These are phyloP conservation scores for Leccinum ochraceum DNA, from an alignment of 768 basidiomycete genomes.

Conservation along the genomic window DNA sequence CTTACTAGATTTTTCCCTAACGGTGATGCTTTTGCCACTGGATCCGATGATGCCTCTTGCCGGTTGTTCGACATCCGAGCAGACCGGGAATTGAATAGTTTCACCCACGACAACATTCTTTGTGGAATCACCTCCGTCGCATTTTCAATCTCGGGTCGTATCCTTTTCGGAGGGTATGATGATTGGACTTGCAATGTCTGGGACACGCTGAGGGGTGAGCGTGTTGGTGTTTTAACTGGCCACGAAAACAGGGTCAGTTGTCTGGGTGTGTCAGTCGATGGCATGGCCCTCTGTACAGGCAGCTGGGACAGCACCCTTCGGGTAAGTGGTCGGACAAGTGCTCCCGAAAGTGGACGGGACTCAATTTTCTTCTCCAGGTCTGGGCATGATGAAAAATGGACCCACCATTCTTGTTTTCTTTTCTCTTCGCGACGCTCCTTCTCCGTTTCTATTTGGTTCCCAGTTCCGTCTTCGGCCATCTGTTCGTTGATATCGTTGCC, in stretches of 20 bases:
- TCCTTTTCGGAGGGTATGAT: constrained; percentile 98
- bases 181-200: constrained; percentile 99
- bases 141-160: constrained; percentile 96
- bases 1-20: constrained; percentile 93
- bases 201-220: constrained; percentile 98
- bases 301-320: constrained; percentile 97
- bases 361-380: constrained; percentile 50
- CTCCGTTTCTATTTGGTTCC: constrained; percentile 23
- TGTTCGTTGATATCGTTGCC: constrained; percentile 54
- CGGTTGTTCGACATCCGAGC: constrained; percentile 97
- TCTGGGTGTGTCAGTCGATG: constrained; percentile 92
- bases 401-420: constrained; percentile 26
- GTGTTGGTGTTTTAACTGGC: constrained; percentile 94
- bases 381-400: constrained; percentile 67
- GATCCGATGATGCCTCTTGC: constrained; percentile 98
- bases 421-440: constrained; percentile 22
- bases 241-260: constrained; percentile 99
- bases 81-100: constrained; percentile 94
- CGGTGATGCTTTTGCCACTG: constrained; percentile 98
- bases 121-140: constrained; percentile 99
- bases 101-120: constrained; percentile 97
- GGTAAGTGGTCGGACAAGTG: constrained; percentile 48
- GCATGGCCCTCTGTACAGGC: constrained; percentile 98
- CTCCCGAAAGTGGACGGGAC: constrained; percentile 1
- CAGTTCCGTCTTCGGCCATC: constrained; percentile 26